phyloP scores from a whole-genome alignment of 208 protist genomes.

The Strigomonas culicis region DNA sequence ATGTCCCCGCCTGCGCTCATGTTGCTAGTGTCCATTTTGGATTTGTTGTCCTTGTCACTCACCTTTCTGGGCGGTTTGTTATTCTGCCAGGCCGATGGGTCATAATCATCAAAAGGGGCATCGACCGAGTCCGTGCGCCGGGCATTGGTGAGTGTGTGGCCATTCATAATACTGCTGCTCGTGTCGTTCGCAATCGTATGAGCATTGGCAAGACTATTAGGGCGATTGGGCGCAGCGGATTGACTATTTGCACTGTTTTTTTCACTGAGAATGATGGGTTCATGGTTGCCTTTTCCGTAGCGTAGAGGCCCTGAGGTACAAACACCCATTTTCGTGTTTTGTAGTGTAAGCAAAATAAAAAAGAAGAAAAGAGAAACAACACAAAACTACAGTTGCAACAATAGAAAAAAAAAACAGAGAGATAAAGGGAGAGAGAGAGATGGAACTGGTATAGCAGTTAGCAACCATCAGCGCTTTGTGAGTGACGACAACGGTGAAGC shows the following conservation, averaged over 20 bases:
- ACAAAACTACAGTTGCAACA: background rate
- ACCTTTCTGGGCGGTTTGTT: background rate
- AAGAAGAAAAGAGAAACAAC: conserved; percentile 6
- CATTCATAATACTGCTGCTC: conserved; percentile 18
- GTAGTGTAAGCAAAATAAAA: background rate
- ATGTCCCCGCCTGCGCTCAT: too few relatives aligned
- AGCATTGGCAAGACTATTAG: background rate
- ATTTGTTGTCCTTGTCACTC: background rate
- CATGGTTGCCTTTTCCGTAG: too few relatives aligned
- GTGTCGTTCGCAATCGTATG: conserved; percentile 22
- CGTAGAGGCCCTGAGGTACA: too few relatives aligned
- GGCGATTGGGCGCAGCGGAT: background rate
- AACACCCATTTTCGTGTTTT: background rate
- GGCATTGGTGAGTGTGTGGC: conserved; percentile 3
- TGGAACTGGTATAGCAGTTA: background rate
- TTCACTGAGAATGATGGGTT: background rate
- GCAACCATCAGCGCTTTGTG: background rate
- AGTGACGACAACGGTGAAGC: background rate
- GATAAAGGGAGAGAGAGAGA: background rate
- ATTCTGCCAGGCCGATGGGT: too few relatives aligned
- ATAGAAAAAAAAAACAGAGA: background rate
- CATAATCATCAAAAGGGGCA: too few relatives aligned
- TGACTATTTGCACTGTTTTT: background rate
- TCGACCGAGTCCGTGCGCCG: conserved; percentile 16
- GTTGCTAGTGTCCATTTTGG: conserved; percentile 1